Evolutionary conservation across 2,329 filamentous ascomycete species (phyloP).

Genomic region (Diatrype stigma): DNA sequence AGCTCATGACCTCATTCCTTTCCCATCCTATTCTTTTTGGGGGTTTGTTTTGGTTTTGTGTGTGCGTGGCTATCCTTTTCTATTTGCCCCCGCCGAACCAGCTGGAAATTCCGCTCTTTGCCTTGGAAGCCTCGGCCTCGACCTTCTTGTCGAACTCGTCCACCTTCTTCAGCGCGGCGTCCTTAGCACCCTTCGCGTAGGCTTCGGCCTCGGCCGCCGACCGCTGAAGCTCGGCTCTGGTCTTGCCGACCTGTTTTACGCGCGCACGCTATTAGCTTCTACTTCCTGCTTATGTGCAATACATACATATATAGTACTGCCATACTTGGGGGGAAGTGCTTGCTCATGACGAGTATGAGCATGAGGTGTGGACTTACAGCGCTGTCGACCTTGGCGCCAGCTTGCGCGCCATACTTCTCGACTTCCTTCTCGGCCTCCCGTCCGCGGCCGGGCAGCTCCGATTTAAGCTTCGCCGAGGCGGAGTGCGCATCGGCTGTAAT

Average conservation of each 20-base stretch:
- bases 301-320: not conserved
- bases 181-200: constrained; percentile 59
- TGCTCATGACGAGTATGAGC: not conserved
- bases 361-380: constrained; percentile 50
- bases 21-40: constrained; percentile 32
- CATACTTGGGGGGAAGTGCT: too few species aligned
- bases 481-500: constrained; percentile 69
- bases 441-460: constrained; percentile 58
- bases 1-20: too few species aligned
- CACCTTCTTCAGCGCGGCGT: constrained; percentile 65
- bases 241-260: constrained; percentile 51
- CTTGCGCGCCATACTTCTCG: constrained; percentile 56
- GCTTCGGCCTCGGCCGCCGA: constrained; percentile 58
- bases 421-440: constrained; percentile 62
- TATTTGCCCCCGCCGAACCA: constrained; percentile 73
- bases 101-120: constrained; percentile 76
- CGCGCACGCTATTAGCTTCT: not conserved
- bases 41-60: too few species aligned
- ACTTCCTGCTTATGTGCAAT: too few species aligned
- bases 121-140: constrained; percentile 71
- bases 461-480: constrained; percentile 62
- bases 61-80: too few species aligned
- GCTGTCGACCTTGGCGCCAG: constrained; percentile 63
- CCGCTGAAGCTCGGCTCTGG: constrained; percentile 57
- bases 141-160: constrained; percentile 82